Percentiles rank a stretch among this genome's conserved stretches.
These are phyloP conservation scores for Aspergillus sp. DNA, from an alignment of 2,329 filamentous ascomycete species.

Conservation along the genomic window DNA sequence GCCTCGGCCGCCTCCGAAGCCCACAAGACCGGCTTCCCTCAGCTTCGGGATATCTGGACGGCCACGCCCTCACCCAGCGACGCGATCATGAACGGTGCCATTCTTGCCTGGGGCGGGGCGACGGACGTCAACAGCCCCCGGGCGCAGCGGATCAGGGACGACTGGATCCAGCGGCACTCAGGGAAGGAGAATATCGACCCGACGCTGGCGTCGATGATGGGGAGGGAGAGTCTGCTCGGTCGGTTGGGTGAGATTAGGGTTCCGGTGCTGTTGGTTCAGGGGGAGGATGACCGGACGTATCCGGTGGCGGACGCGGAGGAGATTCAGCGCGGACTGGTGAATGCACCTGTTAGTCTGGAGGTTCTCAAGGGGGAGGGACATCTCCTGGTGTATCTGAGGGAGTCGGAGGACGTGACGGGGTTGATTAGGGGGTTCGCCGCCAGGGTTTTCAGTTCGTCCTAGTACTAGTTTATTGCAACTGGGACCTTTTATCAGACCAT, in stretches of 20 bases:
- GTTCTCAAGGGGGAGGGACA: slow-evolving; percentile 4
- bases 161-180: slow-evolving; percentile 4
- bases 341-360: slow-evolving; percentile 2
- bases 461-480: not conserved
- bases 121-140: slow-evolving; percentile 1
- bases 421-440: slow-evolving; percentile 1
- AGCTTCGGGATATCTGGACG: slow-evolving; percentile 7
- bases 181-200: slow-evolving; percentile 5
- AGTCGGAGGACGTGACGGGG: slow-evolving; percentile 1
- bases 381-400: slow-evolving; percentile 3
- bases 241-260: slow-evolving; percentile 4
- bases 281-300: slow-evolving; percentile 9
- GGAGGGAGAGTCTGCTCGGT: slow-evolving; percentile 1
- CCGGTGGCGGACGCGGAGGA: slow-evolving; percentile 1
- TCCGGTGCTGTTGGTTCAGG: slow-evolving; percentile 3
- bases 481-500: not conserved
- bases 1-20: not conserved
- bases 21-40: not conserved
- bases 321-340: not conserved
- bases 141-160: not conserved
- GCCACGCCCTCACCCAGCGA: slow-evolving; percentile 8
- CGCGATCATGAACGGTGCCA: slow-evolving; percentile 5
- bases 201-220: slow-evolving; percentile 3
- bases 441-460: not conserved
- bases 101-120: slow-evolving; percentile 9